Evolutionary conservation across 345 rosid species (phyloP), one percentile per base, ranked within the genome.

Genomic region (Hibiscus mutabilis): DNA sequence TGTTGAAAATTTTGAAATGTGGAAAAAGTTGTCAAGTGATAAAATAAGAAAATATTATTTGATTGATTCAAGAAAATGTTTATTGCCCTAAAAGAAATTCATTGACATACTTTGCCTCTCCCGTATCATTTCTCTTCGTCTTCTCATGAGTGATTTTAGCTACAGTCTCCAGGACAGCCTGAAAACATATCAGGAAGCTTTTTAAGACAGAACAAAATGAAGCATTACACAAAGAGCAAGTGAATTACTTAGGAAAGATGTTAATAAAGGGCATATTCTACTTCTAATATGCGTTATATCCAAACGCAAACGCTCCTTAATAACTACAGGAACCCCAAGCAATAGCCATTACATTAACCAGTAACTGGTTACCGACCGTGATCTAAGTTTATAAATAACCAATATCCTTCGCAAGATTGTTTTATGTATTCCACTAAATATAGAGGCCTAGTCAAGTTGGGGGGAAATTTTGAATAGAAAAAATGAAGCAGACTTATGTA

Each of bases 131-230:
- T 80, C 82, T 88, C 82, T 92, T 95, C 51, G 69, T 74, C 82
- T 88, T 90, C 73, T 95, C 92, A 59, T 92, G 97, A 19, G 99
- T 89, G 73, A 95, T 82, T 87, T 90, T 95, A 29, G 94, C 99
- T 44, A 92, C 97, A 29, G 97, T 92, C 85, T 92, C 98, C 81
- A 95, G 74, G 9, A 84, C 94, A 76, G 97, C 99, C 98, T 95
- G 85, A 61, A 76, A 82, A 68, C 70, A 84, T 51, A 56, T n/a
- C 24, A 74, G 21, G 35, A 35, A 42, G 16, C 19, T 74, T 62
- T 60, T 77, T 70, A 59, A 16, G n/a, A 72, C 18, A 13, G 19
- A 29, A 65, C 55, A 68, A 2, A 31, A 66, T 15, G 11, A 75
- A 71, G 22, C 29, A 75, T 2, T 61, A 49, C 31, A 56, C 13